Base-by-base conservation (phyloP, 139 green algal species). In the Zygnema cylindricum region DNA sequence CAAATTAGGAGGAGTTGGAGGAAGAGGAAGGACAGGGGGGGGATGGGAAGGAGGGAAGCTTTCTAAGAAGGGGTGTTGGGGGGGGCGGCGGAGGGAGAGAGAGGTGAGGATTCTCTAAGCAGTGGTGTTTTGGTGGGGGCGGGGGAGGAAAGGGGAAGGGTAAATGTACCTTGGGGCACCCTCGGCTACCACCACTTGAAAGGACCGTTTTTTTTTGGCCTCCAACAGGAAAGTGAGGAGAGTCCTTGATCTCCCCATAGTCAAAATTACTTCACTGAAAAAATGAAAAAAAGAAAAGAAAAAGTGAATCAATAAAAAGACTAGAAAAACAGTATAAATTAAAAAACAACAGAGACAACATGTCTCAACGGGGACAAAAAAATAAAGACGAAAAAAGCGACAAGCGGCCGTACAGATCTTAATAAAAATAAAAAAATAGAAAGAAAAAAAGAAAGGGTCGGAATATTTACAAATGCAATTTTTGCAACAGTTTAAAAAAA, bases 121-220 rank as follows among this genome's bases (percentile, higher is more conserved):
- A n/a, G n/a, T n/a, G n/a, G n/a, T n/a, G n/a, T n/a, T n/a, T n/a
- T n/a, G n/a, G n/a, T n/a, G n/a, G n/a, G n/a, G n/a, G n/a, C n/a
- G n/a, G n/a, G n/a, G n/a, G n/a, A n/a, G n/a, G n/a, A 73, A 30
- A 73, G 25, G 57, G 57, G 57, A 35, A 30, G 30, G 30, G 30
- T 73, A 35, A 25, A 73, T 30, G 87, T 3, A 97, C 39, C 86
- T 91, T 0, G 97, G 97, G 0, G 95, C 94, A 0, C 93, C 97
- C 93, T 99, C 97, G 1, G 96, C 96, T 54, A 99, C 97, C 32
- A 99, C 93, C 84, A 98, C 95, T 93, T 98, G 94, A 77, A 98
- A 98, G 76, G 95, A 92, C 1, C 96, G 92, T 94, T 98, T 98
- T 90, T 96, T 95, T 3, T 90, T 91, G 1, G 97, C 96, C 42